Evolutionary conservation across 192 early-diverging fungal genomes (phyloP), one percentile per base, ranked within the genome.

Genomic region (Entrophospora sp.): DNA sequence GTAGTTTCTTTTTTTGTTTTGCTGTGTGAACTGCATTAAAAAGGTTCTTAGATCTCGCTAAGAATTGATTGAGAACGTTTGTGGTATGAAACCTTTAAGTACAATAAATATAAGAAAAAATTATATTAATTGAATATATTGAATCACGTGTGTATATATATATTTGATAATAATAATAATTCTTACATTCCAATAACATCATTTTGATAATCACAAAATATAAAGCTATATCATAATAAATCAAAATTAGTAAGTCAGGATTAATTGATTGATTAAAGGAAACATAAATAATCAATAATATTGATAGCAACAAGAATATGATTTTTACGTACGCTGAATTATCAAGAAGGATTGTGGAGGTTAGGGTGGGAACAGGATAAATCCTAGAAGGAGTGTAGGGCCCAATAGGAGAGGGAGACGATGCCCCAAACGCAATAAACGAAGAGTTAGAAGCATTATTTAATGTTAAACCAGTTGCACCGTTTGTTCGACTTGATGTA

Each of bases 131-230:
- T 31, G 25, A 25, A 46, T 22, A 62, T 18, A 62, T 5, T 28
- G 3, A 35, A 56, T 55, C 30, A 4, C 3, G 18, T 55, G 14
- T n/a, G n/a, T n/a, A n/a, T 38, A 20, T 36, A 24, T 18, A 37
- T 34, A 36, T 30, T 24, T 27, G 40, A 24, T 28, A 38, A 3
- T 20, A 14, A 61, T 27, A 8, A 13, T 14, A 31, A 52, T 16
- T 53, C 64, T 12, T 52, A 65, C 64, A 52, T 65, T 37, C 48
- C 64, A 42, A 65, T 43, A 32, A 65, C 49, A 24, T 65, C 64
- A 42, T 65, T 65, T 38, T 65, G 64, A 40, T 65, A 65, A 53
- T 53, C 64, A 30, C 64, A 65, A 36, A 65, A 65, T 27, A 65
- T 27, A 36, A 65, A 65, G 1, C 64, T 65, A 53, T 7, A 38